Conservation (phyloP, 208 protist genomes). For the Leishmania braziliensis region DNA sequence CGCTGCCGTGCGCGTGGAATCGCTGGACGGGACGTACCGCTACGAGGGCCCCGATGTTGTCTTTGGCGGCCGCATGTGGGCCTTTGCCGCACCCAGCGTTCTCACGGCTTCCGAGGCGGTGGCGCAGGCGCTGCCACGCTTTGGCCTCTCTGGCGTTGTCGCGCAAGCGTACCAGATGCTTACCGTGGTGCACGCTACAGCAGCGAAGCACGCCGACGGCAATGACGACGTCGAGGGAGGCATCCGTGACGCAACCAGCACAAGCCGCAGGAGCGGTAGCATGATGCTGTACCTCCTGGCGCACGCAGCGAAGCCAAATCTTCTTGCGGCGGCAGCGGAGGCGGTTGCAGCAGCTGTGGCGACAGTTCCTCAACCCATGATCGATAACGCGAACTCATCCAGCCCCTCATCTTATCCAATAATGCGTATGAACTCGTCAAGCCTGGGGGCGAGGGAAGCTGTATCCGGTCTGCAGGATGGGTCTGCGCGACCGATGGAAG, state of each 20-base stretch:
- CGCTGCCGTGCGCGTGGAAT: slow-evolving; percentile 55
- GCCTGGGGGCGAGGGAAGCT: neutral
- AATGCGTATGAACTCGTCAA: neutral
- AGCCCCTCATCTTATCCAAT: neutral
- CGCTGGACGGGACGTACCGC: slow-evolving; percentile 33
- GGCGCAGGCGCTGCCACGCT: slow-evolving; percentile 1
- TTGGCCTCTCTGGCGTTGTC: slow-evolving; percentile 3
- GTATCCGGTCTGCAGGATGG: neutral
- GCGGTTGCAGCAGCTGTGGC: neutral
- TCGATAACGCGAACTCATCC: neutral
- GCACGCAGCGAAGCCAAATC: neutral
- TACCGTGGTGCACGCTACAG: neutral
- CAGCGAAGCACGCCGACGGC: neutral
- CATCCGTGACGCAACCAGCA: neutral
- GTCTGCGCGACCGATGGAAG: neutral
- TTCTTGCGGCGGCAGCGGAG: neutral
- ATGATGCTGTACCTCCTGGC: neutral
- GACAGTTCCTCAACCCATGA: neutral
- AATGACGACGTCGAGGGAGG: neutral
- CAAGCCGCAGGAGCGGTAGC: neutral
- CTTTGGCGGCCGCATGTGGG: slow-evolving; percentile 69
- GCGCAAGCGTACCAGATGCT: neutral
- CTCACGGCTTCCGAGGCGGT: slow-evolving; percentile 49
- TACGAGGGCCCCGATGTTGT: slow-evolving; percentile 77
- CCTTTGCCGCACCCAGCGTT: slow-evolving; percentile 67